Evolutionary conservation across 148 eudicot genomes (phyloP).

Genomic region (Vaccinium vitisidaea): DNA sequence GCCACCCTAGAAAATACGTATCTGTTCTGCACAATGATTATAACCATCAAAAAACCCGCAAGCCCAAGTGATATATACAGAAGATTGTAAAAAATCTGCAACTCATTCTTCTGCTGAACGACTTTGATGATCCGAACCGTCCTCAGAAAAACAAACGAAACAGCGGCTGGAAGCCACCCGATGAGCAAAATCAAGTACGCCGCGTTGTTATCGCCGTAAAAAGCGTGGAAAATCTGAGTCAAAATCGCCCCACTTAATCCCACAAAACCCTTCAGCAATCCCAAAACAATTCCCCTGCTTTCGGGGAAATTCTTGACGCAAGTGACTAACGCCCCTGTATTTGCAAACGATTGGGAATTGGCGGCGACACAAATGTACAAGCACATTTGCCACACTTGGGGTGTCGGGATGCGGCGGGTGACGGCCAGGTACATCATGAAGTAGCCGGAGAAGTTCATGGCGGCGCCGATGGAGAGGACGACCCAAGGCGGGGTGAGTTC

Average conservation of each 20-base stretch:
- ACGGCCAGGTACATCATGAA: constrained; percentile 52
- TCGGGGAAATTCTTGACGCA: constrained; percentile 47
- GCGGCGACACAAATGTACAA: constrained; percentile 39
- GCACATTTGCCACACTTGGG: constrained; percentile 47
- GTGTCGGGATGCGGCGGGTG: constrained; percentile 13
- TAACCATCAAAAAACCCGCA: constrained; percentile 36
- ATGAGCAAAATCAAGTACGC: constrained; percentile 38
- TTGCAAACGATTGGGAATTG: constrained; percentile 42
- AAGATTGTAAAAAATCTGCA: constrained; percentile 34
- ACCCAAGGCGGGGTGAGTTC: constrained; percentile 47
- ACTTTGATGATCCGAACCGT: constrained; percentile 34
- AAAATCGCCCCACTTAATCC: constrained; percentile 50
- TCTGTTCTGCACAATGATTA: constrained; percentile 19
- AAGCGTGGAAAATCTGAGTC: constrained; percentile 36
- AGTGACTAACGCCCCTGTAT: constrained; percentile 42
- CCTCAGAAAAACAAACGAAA: constrained; percentile 33
- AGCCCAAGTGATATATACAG: constrained; percentile 38
- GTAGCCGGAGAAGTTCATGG: constrained; percentile 51
- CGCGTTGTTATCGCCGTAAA: constrained; percentile 32
- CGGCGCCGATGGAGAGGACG: constrained; percentile 36
- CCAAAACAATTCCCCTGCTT: constrained; percentile 47
- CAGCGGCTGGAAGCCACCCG: constrained; percentile 46
- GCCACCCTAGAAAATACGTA: background rate
- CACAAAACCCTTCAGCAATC: constrained; percentile 46
- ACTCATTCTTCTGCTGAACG: constrained; percentile 22